phyloP scores from a whole-genome alignment of 352 stramenopile genomes.

The Thraustochytrium striatum region DNA sequence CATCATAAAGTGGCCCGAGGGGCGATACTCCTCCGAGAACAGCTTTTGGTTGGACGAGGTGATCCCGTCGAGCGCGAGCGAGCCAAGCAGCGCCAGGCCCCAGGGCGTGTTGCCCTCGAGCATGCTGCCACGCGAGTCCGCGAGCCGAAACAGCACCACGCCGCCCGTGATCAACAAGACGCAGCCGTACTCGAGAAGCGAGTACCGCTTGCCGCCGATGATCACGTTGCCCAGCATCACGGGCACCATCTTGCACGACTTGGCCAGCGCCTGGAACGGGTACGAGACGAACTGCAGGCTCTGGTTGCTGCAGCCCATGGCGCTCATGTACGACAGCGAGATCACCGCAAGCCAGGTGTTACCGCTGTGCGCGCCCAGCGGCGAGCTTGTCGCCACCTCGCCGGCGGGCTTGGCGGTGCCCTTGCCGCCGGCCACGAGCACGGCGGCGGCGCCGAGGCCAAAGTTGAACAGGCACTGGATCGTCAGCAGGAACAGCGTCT shows the following conservation, averaged over 20 bases:
- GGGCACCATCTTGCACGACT: conserved; percentile 98
- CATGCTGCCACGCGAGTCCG: conserved; percentile 59
- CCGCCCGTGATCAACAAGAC: conserved; percentile 79
- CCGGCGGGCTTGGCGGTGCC: background rate
- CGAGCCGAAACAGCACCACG: conserved; percentile 72
- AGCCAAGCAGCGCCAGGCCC: conserved; percentile 76
- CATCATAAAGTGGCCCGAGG: conserved; percentile 66
- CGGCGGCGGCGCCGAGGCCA: conserved; percentile 64
- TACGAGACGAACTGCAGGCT: conserved; percentile 89
- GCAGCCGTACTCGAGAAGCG: conserved; percentile 75
- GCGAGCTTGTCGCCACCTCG: conserved; percentile 11
- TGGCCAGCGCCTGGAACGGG: conserved; percentile 94
- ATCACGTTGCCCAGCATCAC: conserved; percentile 86
- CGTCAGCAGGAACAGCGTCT: conserved; percentile 81
- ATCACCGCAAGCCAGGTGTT: conserved; percentile 36
- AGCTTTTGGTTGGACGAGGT: conserved; percentile 85
- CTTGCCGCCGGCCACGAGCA: background rate
- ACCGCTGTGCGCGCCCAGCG: conserved; percentile 10
- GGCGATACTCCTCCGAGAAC: conserved; percentile 65
- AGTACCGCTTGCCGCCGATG: conserved; percentile 80
- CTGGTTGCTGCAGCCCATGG: conserved; percentile 84
- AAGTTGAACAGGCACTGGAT: conserved; percentile 81
- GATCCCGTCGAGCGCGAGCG: conserved; percentile 85
- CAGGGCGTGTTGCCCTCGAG: conserved; percentile 68
- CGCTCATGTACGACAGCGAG: conserved; percentile 65